phyloP scores from a whole-genome alignment of 345 rosid genomes.

The Eucalyptus erythrocorys region DNA sequence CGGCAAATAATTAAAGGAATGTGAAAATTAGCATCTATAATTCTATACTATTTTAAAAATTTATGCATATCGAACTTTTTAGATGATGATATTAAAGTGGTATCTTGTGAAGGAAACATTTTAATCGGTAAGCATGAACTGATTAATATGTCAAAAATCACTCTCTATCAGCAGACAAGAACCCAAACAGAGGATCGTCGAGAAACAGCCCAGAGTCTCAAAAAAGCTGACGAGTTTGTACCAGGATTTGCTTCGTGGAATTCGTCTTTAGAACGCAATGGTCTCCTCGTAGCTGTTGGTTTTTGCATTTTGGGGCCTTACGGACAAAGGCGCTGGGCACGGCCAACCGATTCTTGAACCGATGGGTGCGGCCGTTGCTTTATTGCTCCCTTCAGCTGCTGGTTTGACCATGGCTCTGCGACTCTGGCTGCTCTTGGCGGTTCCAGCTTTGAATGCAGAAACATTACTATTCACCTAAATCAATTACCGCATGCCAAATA shows the following conservation, averaged over 20 bases:
- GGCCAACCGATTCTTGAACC: neutral
- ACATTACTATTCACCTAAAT: neutral
- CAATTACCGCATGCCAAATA: neutral
- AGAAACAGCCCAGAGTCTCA: neutral
- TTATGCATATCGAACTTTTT: neutral
- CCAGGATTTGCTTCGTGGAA: neutral
- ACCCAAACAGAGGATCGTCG: neutral
- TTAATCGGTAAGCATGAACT: rapidly evolving
- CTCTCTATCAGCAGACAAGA: neutral
- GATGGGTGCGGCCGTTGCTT: neutral
- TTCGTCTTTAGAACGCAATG: neutral
- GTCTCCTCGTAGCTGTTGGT: neutral
- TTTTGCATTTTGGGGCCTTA: neutral
- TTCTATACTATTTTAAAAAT: too few species aligned
- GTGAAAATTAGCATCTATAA: neutral
- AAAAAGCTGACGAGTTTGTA: neutral
- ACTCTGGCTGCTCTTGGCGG: neutral
- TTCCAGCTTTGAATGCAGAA: neutral
- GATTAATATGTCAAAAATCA: neutral
- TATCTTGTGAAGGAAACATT: neutral
- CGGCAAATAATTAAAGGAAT: neutral
- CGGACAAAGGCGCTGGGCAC: too few species aligned
- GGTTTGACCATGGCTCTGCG: neutral
- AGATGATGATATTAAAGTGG: neutral
- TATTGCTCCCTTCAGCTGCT: neutral